phyloP scores from a whole-genome alignment of 257 asterid genomes.

The Solanum piurae region DNA sequence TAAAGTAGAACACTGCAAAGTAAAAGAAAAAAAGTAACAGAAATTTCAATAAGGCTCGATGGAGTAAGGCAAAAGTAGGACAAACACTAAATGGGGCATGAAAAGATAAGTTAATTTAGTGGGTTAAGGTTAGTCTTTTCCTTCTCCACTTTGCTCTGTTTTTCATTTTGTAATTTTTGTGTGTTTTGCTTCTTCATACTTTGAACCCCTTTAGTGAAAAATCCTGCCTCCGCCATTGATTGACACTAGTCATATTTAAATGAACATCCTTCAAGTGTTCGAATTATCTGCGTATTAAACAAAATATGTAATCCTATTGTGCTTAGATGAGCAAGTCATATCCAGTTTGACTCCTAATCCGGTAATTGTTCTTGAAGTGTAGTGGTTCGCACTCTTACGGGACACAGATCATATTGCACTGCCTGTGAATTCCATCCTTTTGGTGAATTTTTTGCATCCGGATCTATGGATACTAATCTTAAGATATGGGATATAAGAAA shows the following conservation, averaged over 20 bases:
- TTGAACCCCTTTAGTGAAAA: background rate
- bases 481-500: conserved; percentile 98
- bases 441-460: conserved; percentile 98
- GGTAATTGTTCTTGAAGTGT: conserved; percentile 39
- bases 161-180: background rate
- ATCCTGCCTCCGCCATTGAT: background rate
- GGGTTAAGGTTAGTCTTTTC: background rate
- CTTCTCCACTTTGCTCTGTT: background rate
- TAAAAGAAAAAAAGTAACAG: background rate
- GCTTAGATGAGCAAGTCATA: background rate
- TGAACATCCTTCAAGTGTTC: background rate
- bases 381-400: conserved; percentile 97
- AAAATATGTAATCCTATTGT: background rate
- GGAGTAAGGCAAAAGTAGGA: background rate
- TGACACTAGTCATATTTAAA: background rate
- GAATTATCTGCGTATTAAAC: background rate
- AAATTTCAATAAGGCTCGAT: background rate
- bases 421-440: conserved; percentile 97
- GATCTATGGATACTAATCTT: conserved; percentile 96
- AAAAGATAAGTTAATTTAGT: background rate
- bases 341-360: conserved; percentile 20
- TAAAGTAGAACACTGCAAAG: background rate
- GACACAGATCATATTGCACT: conserved; percentile 97
- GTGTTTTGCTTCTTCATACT: background rate
- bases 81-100: background rate